Conservation (phyloP, 345 rosid genomes). For the Rhizophora mangle region DNA sequence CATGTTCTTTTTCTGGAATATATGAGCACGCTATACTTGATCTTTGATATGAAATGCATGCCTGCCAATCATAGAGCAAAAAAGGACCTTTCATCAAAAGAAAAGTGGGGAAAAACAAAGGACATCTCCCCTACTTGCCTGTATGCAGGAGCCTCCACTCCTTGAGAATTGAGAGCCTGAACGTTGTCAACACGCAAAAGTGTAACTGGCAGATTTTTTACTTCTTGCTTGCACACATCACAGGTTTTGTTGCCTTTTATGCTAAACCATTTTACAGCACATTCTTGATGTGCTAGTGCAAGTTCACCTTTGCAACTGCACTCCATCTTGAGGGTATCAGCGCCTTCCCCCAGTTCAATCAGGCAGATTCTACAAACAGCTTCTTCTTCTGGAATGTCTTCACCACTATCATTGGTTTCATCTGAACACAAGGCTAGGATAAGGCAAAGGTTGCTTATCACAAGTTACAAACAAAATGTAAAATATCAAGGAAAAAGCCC, state of each 20-base stretch:
- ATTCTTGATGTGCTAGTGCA: conserved; percentile 86
- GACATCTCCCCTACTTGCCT: conserved; percentile 49
- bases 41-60: too few species aligned
- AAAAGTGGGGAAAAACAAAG: conserved; percentile 3
- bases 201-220: conserved; percentile 85
- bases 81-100: background rate
- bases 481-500: conserved; percentile 11
- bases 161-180: conserved; percentile 31
- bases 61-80: too few species aligned
- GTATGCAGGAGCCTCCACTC: conserved; percentile 39
- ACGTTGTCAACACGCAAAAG: conserved; percentile 71
- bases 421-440: conserved; percentile 73
- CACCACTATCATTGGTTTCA: conserved; percentile 52
- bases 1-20: too few species aligned
- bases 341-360: conserved; percentile 78
- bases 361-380: conserved; percentile 95
- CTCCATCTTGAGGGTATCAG: conserved; percentile 89
- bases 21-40: too few species aligned
- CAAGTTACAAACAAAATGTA: conserved; percentile 18
- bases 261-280: conserved; percentile 95
- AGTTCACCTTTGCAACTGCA: conserved; percentile 95
- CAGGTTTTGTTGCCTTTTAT: conserved; percentile 94
- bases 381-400: conserved; percentile 85
- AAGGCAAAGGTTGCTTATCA: conserved; percentile 56
- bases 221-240: conserved; percentile 96